Evolutionary conservation across 2,329 filamentous ascomycete species (phyloP).

Genomic region (Hirsutella minnesotensis): DNA sequence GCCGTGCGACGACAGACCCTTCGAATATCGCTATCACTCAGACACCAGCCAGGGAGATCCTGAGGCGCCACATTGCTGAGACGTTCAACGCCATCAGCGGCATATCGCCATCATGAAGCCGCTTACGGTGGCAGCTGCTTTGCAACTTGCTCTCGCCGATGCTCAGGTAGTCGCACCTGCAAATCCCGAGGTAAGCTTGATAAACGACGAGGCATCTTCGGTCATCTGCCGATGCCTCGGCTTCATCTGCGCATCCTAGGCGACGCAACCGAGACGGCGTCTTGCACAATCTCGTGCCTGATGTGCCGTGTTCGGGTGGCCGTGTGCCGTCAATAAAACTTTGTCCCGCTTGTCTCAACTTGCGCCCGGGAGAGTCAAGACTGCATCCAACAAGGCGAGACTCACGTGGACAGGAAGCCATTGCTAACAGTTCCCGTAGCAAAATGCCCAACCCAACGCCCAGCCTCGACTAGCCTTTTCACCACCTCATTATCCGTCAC

Average conservation of each 20-base stretch:
- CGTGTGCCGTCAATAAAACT: no score
- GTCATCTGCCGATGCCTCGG: neutral
- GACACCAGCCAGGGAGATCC: neutral
- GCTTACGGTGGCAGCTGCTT: conserved; percentile 17
- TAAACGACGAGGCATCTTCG: conserved; percentile 3
- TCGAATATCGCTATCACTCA: neutral
- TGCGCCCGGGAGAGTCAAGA: no score
- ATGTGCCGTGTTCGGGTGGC: no score
- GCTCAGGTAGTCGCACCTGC: conserved; percentile 7
- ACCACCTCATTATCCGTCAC: conserved; percentile 67
- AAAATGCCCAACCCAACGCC: conserved; percentile 7
- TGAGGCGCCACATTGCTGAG: neutral
- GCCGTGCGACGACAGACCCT: no score
- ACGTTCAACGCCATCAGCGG: neutral
- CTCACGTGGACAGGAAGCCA: no score
- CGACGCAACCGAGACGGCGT: no score
- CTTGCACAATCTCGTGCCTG: no score
- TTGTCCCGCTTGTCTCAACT: no score
- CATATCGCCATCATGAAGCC: conserved; percentile 19
- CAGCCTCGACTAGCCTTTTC: conserved; percentile 24
- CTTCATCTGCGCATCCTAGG: no score
- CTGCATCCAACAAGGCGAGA: no score
- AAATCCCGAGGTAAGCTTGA: neutral
- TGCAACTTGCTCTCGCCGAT: conserved; percentile 17
- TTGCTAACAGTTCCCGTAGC: no score